These are phyloP conservation scores for Coemansia sp. DNA, from an alignment of 192 early-diverging fungal genomes.

Conservation along the genomic window DNA sequence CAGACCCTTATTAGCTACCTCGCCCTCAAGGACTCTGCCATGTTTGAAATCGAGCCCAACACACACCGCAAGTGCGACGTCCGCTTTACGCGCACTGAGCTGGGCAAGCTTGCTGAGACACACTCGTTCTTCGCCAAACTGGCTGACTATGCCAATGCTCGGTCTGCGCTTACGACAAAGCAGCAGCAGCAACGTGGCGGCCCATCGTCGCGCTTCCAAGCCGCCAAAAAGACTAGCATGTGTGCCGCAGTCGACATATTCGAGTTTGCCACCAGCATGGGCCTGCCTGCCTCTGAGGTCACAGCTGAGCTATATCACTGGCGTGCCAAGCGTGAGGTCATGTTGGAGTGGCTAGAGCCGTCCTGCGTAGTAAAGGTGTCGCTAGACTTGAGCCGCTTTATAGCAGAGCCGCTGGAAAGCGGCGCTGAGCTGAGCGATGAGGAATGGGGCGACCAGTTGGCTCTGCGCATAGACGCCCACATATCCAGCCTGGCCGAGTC, in stretches of 20 bases:
- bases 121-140: conserved; percentile 33
- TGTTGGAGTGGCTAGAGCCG: conserved; percentile 47
- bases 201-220: conserved; percentile 9
- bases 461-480: conserved; percentile 27
- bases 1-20: conserved; percentile 50
- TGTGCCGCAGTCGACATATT: conserved; percentile 31
- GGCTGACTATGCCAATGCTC: conserved; percentile 12
- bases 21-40: conserved; percentile 31
- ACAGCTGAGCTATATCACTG: conserved; percentile 44
- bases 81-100: conserved; percentile 36
- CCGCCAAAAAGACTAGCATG: conserved; percentile 8
- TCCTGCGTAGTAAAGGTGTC: conserved; percentile 38
- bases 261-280: conserved; percentile 24
- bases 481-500: conserved; percentile 27
- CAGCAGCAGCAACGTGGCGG: not conserved
- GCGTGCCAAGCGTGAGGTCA: conserved; percentile 45
- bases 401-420: not conserved
- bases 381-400: conserved; percentile 34
- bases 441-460: conserved; percentile 25
- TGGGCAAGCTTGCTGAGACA: conserved; percentile 33
- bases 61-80: conserved; percentile 37
- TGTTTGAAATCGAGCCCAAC: conserved; percentile 32
- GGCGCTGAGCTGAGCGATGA: conserved; percentile 7
- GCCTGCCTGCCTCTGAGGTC: conserved; percentile 19
- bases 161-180: not conserved